These are phyloP conservation scores for Aspergillus sclerotioniger DNA, from an alignment of 495 filamentous ascomycete species.

Conservation along the genomic window DNA sequence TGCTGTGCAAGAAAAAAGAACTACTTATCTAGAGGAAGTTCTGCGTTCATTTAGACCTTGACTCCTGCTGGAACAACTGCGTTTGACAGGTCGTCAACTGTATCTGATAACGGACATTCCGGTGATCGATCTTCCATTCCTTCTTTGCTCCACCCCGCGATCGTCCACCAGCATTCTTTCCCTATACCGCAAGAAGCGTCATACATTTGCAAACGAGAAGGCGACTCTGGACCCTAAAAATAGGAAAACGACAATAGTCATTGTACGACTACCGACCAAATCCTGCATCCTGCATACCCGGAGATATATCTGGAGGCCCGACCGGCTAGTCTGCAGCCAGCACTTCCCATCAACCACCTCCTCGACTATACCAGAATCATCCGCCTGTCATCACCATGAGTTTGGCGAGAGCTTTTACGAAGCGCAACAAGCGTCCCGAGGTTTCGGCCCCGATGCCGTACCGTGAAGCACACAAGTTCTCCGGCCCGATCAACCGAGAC, in stretches of 20 bases:
- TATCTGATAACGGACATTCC: slow-evolving; percentile 37
- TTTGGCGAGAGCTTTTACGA: slow-evolving; percentile 68
- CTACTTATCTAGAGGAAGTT: background rate
- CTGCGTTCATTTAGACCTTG: slow-evolving; percentile 15
- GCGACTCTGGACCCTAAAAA: slow-evolving; percentile 18
- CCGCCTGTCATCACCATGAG: slow-evolving; percentile 37
- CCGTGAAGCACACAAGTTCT: slow-evolving; percentile 48
- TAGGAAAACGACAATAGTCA: slow-evolving; percentile 13
- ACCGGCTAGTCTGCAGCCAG: background rate
- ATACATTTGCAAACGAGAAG: slow-evolving; percentile 13
- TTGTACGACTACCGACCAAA: slow-evolving; percentile 6
- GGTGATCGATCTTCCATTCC: slow-evolving; percentile 31
- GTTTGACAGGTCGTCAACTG: slow-evolving; percentile 1
- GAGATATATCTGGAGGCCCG: slow-evolving; percentile 4
- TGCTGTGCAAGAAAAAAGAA: slow-evolving; percentile 23
- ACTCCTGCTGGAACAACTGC: slow-evolving; percentile 1
- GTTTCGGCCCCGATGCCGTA: slow-evolving; percentile 49
- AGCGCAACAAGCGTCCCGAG: slow-evolving; percentile 51
- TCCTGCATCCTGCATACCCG: slow-evolving; percentile 12
- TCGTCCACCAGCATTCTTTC: slow-evolving; percentile 33
- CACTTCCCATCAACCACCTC: background rate
- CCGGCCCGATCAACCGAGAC: slow-evolving; percentile 49
- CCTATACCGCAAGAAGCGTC: slow-evolving; percentile 16
- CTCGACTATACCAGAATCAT: slow-evolving; percentile 1
- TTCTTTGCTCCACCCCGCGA: slow-evolving; percentile 32